Base-by-base conservation (phyloP, 1,284 basidiomycete genomes). In the Irpex rosettiformis region DNA sequence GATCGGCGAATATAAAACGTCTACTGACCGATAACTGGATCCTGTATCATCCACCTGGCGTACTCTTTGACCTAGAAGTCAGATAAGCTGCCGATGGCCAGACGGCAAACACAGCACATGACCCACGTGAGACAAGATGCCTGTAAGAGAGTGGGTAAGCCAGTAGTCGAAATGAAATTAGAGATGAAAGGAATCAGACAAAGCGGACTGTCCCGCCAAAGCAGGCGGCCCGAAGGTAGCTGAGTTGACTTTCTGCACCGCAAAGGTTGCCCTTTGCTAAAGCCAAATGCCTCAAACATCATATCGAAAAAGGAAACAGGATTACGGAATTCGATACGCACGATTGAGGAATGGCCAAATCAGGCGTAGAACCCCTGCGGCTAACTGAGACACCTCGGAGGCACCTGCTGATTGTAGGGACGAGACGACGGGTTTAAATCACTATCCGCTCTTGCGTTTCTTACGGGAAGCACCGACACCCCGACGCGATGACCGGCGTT, bases 211-310 rank as follows among this genome's bases (percentile, higher is more conserved):
- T 59, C 61, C 73, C 72, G 62, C 76, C 74, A 78, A 79, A 76
- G 77, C 71, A 70, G 70, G 67, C 72, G 73, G 71, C 69, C 75
- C 76, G 79, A 81, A 82, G 80, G 80, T 82, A 82, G 80, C 82
- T 83, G 81, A 83, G 80, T 80, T 82, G 74, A 61, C 61, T 76
- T 82, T 82, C 80, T 81, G 81, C 80, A 83, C 69, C 68, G 77
- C 73, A 73, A 79, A 80, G 74, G 69, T 62, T 65, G 68, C 43
- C 72, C 76, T 81, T 80, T 76, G 80, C 86, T 91, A 89, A 91
- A 91, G 89, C 89, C 88, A 91, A 91, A 91, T 91, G 88, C 89
- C 89, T 91, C 89, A 89, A 89, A 87, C 88, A 91, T 91, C 89
- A 87, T 85, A 62, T 58, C 54, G 7, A 58, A 58, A 45, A 56